These are phyloP conservation scores for Pelargonium cotyledonis DNA, from an alignment of 441 rosid genomes.

Conservation along the genomic window DNA sequence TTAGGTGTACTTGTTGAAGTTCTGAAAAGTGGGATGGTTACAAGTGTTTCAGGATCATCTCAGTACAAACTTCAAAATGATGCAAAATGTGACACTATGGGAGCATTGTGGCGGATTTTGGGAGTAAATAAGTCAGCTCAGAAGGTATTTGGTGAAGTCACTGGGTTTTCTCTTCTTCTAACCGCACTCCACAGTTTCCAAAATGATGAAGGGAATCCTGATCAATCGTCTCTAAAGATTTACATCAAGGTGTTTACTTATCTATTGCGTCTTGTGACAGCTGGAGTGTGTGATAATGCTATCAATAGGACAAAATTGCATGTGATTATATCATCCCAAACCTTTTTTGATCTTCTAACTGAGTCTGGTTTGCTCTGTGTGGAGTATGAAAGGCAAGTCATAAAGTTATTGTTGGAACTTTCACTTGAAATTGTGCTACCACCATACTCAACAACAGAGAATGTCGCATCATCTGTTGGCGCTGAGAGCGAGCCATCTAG, in stretches of 20 bases:
- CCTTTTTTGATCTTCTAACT: conserved; percentile 86
- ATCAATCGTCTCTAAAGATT: conserved; percentile 50
- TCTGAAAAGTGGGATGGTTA: conserved; percentile 98
- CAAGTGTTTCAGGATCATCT: conserved; percentile 68
- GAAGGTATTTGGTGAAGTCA: conserved; percentile 93
- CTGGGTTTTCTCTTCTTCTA: conserved; percentile 96
- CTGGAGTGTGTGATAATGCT: conserved; percentile 74
- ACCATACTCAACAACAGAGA: conserved; percentile 70
- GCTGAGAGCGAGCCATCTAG: conserved; percentile 42
- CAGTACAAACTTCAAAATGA: conserved; percentile 86
- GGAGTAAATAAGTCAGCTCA: conserved; percentile 83
- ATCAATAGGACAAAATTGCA: conserved; percentile 88
- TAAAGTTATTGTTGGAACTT: conserved; percentile 87
- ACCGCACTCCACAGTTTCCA: conserved; percentile 92
- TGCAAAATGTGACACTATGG: conserved; percentile 98
- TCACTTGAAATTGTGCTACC: conserved; percentile 95
- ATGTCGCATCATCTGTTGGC: conserved; percentile 33
- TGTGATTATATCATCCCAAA: conserved; percentile 72
- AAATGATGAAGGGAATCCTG: conserved; percentile 53
- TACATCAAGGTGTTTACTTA: conserved; percentile 74
- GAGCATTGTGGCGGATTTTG: conserved; percentile 94
- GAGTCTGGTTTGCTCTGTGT: conserved; percentile 97
- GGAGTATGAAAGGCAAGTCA: conserved; percentile 93
- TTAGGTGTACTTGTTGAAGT: conserved; percentile 86
- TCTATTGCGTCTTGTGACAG: conserved; percentile 86